phyloP scores from a whole-genome alignment of 768 basidiomycete species.

The Pluteus cervinus region DNA sequence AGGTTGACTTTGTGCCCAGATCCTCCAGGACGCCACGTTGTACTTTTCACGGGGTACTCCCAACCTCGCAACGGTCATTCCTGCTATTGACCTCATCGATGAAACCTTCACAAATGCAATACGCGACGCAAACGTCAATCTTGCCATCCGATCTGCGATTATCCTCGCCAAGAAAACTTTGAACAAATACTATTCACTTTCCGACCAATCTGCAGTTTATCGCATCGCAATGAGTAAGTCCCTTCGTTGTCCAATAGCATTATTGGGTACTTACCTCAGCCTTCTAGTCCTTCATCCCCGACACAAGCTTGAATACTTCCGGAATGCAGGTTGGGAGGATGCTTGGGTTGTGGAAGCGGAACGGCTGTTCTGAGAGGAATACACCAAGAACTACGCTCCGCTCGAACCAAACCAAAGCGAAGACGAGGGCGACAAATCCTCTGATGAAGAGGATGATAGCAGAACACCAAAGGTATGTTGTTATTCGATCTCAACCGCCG shows the following conservation, averaged over 20 bases:
- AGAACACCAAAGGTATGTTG: background rate
- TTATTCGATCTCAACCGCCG: background rate
- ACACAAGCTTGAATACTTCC: constrained; percentile 10
- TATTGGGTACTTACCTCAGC: background rate
- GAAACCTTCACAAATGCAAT: constrained; percentile 3
- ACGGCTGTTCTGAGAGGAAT: background rate
- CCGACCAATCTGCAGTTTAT: background rate
- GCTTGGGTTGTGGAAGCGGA: constrained; percentile 5
- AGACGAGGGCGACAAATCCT: background rate
- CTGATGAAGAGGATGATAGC: background rate
- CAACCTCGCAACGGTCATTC: constrained; percentile 10
- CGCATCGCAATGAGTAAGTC: constrained; percentile 1
- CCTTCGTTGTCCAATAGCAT: background rate
- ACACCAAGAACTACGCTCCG: background rate
- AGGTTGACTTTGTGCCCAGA: background rate
- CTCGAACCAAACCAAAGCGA: background rate
- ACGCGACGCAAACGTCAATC: background rate
- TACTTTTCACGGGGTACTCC: constrained; percentile 6
- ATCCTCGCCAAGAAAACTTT: background rate
- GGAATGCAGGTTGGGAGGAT: constrained; percentile 4
- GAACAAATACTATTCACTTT: background rate
- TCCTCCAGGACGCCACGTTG: background rate
- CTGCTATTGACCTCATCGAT: constrained; percentile 12
- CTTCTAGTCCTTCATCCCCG: constrained; percentile 10
- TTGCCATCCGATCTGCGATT: constrained; percentile 4